Conservation (phyloP, 1,284 basidiomycete genomes). For the Sporisorium scitamineum region DNA sequence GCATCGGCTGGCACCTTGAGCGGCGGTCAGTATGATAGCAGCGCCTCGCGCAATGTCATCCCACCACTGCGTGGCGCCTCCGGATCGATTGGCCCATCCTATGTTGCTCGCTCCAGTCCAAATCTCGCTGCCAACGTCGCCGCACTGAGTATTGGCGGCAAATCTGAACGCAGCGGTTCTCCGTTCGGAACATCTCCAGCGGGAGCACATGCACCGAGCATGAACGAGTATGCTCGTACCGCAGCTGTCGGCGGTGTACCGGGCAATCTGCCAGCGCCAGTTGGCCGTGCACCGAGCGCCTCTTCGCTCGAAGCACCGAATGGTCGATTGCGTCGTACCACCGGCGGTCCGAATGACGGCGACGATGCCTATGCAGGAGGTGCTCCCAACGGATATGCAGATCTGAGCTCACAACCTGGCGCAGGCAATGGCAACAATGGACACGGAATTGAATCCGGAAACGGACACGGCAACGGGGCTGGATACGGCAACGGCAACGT, state of each 20-base stretch:
- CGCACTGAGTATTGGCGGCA: constrained; percentile 22
- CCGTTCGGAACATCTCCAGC: constrained; percentile 29
- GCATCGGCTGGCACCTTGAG: constrained; percentile 36
- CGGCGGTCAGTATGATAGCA: constrained; percentile 3
- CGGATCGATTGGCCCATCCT: constrained; percentile 38
- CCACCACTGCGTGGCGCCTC: constrained; percentile 38
- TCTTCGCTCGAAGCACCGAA: constrained; percentile 28
- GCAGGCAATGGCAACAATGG: background rate
- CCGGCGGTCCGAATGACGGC: constrained; percentile 7
- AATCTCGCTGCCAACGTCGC: constrained; percentile 18
- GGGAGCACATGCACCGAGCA: constrained; percentile 12
- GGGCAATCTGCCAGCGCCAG: constrained; percentile 27
- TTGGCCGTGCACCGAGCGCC: constrained; percentile 39
- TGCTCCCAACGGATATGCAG: constrained; percentile 8
- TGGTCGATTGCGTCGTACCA: constrained; percentile 12
- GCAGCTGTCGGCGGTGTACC: constrained; percentile 5
- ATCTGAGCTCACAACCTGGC: constrained; percentile 6
- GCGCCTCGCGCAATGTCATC: constrained; percentile 34
- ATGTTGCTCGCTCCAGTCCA: constrained; percentile 18
- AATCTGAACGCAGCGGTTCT: constrained; percentile 26
- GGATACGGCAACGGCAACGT: constrained; percentile 12
- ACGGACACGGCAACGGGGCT: constrained; percentile 9
- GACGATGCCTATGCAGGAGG: background rate
- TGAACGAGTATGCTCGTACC: constrained; percentile 20
- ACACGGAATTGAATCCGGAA: constrained; percentile 1